Evolutionary conservation across 345 rosid species (phyloP), one percentile per base, ranked within the genome.

Genomic region (Boechera stricta): DNA sequence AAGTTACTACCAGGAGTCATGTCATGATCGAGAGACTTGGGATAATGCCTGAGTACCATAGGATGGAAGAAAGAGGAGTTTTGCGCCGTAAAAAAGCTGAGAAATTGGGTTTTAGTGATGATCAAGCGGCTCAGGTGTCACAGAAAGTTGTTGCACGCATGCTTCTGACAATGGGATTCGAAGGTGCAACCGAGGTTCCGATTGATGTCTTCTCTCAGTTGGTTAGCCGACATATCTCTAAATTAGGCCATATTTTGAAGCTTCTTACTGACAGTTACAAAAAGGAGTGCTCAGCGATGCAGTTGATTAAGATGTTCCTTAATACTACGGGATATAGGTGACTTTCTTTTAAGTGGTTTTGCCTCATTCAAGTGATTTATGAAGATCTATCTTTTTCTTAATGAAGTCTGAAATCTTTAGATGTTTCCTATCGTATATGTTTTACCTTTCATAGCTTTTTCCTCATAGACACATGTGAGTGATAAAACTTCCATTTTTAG

Each of bases 21-120:
- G 87, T 89, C 57, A 87, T 86, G 91, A 81, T 84, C 5, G 98
- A 94, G 87, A 90, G 98, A 82, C 86, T 87, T 80, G 98, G 97
- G 65, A 82, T 90, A 73, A 82, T 84, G 85, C 91, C 91, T 31
- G 92, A 88, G 81, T 83, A 79, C 77, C 79, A 79, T 7, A 85
- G 85, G 73, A 79, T 81, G 65, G 97, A 92, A 75, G 93, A 89
- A n/a, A 85, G 93, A 78, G 96, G 92, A 60, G 81, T 74, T 76
- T 69, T 80, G 48, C 87, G 82, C 54, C 86, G 84, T 64, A 87
- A 84, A 57, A 92, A 85, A 76, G 85, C 71, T 81, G 87, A 81
- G 12, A 90, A 77, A 64, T 68, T 79, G 72, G 82, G 74, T 69
- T 82, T 94, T 64, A 55, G 91, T 81, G 88, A 86, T 51, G 96